Evolutionary conservation across 1,284 basidiomycete species (phyloP), one percentile per base, ranked within the genome.

Genomic region (Papiliotrema laurentii): DNA sequence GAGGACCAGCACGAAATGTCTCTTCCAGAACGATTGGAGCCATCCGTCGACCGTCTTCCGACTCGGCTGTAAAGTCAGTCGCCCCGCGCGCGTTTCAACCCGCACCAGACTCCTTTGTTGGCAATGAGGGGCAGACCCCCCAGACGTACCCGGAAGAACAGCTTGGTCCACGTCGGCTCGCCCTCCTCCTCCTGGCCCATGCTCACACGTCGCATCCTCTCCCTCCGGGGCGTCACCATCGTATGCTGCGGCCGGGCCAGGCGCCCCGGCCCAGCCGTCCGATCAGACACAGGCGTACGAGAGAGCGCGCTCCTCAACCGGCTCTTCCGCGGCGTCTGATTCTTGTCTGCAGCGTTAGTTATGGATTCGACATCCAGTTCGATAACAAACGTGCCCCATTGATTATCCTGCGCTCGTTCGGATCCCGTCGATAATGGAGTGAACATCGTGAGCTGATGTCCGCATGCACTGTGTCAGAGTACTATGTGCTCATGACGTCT

Each of bases 11-110:
- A 79, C 73, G 5, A 72, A 66, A 68, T 78, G 78, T 0, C 79
- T 59, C 46, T 70, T 76, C 73, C 72, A 77, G 72, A 78, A 80
- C 16, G 64, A 71, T 22, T 64, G 60, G 27, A 80, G 64, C 76
- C 76, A 78, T 0, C 41, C 52, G 40, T 79, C 75, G 5, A 80
- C 78, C 4, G 61, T 63, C 28, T 68, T 66, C 39, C 70, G 55
- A 1, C 64, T 64, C 2, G 79, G 79, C 56, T 77, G 54, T 42
- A 18, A 19, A 16, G 41, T 46, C 34, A 54, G 28, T n/a, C 5
- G 13, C 49, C 14, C 13, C 13, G 40, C 10, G 4, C 5, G 4
- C 34, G 9, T 41, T 27, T 9, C 7, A 14, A 10, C 18, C 28
- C 14, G 26, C 25, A 11, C 31, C n/a, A 14, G n/a, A 28, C 33